These are phyloP conservation scores for Ascobolus immersus DNA, from an alignment of 495 filamentous ascomycete genomes.

Conservation along the genomic window DNA sequence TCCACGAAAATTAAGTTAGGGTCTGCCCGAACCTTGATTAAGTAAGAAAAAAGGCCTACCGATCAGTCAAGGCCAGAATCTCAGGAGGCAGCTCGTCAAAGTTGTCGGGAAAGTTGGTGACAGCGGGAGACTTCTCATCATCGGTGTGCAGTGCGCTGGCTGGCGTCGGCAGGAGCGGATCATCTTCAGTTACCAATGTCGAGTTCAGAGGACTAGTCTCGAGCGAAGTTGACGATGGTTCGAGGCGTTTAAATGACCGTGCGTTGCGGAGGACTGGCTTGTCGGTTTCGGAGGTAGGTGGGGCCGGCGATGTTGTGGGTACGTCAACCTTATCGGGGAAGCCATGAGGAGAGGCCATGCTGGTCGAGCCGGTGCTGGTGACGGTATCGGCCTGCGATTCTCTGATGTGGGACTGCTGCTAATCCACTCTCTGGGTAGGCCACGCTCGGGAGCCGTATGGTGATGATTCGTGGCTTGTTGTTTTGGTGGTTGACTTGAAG, in stretches of 20 bases:
- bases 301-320: too few species aligned
- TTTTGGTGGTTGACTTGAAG: too few species aligned
- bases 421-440: too few species aligned
- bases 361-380: too few species aligned
- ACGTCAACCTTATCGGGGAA: too few species aligned
- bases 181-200: constrained; percentile 8
- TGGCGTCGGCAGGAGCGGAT: constrained; percentile 15
- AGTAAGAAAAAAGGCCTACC: constrained; percentile 23
- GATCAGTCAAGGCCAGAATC: constrained; percentile 65
- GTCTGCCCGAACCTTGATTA: not conserved
- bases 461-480: too few species aligned
- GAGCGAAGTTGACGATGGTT: constrained; percentile 2
- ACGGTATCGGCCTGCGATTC: too few species aligned
- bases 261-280: constrained; percentile 8
- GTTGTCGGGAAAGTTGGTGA: constrained; percentile 19
- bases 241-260: constrained; percentile 19
- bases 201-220: not conserved
- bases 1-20: too few species aligned
- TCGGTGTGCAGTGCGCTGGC: constrained; percentile 32
- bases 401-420: too few species aligned
- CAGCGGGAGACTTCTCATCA: constrained; percentile 18
- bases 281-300: too few species aligned
- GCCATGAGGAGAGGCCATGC: too few species aligned
- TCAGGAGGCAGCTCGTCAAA: constrained; percentile 82
- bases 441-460: too few species aligned